Evolutionary conservation across 225 moss, liverwort and hornwort genomes (phyloP), one percentile per base, ranked within the genome.

Genomic region (Neckera pumila): DNA sequence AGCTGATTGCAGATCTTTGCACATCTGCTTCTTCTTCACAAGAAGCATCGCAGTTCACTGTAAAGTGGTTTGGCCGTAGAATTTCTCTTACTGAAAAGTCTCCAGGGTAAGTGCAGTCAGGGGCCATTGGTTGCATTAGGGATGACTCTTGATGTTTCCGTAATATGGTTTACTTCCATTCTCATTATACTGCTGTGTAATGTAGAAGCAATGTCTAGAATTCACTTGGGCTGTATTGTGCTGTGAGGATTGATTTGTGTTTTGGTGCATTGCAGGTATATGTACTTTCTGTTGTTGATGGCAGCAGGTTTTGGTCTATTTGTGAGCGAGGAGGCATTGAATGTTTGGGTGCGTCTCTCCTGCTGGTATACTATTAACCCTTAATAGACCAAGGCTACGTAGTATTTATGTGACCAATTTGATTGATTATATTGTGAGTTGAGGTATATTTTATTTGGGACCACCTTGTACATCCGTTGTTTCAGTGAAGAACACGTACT

Each of bases 281-380:
- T 96, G 87, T 99, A 99, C 89, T 99, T 99, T 85, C 42, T 91
- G 72, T 93, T 99, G 83, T 93, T 99, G 82, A 97, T 99, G 97
- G 97, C 96, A 57, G 97, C 97, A 58, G 98, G 98, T 65, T 98
- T 94, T 89, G 98, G 98, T 67, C 87, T 99, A 20, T 96, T 97
- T 90, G 98, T 99, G 88, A 99, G 98, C 80, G 98, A 99, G 90
- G 98, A 99, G 92, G 98, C 98, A 76, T 73, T 99, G 92, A 99
- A 96, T 95, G 94, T 99, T 91, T 99, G 98, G 97, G 98, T 98
- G 96, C 98, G 98, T 98, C 93, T 91, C 95, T 95, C 92, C 61
- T 90, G 92, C 95, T 94, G 96, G 96, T 97, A 96, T 86, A 94
- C 86, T 90, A 72, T 91, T 85, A 14, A 79, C 86, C 79, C 86